Percentiles rank a stretch among this genome's conserved stretches.
These are phyloP conservation scores for Aegle marmelos DNA, from an alignment of 345 rosid species.

Conservation along the genomic window DNA sequence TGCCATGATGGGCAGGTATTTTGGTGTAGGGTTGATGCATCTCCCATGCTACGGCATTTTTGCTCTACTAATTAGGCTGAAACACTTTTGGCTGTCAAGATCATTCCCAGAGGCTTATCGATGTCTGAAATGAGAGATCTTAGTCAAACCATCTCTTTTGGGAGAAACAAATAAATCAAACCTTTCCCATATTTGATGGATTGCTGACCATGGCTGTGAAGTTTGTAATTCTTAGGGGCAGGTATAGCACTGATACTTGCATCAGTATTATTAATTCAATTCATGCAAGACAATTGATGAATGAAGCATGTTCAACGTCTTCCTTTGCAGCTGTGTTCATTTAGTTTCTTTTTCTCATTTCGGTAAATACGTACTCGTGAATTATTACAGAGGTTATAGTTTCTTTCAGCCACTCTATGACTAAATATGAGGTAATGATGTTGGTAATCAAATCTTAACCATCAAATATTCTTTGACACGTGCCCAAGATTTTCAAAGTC, in stretches of 20 bases:
- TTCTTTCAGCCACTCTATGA: no score
- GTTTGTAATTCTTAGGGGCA: background rate
- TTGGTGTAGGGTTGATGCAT: constrained; percentile 65
- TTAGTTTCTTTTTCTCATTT: no score
- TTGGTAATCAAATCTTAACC: no score
- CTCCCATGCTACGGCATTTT: constrained; percentile 69
- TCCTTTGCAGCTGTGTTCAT: background rate
- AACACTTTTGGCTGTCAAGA: constrained; percentile 47
- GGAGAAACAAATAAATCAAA: background rate
- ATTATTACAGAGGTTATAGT: no score
- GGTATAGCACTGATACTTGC: background rate
- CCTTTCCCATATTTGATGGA: background rate
- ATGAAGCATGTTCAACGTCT: background rate
- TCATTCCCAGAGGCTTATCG: constrained; percentile 41
- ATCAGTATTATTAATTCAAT: background rate
- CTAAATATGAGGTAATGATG: no score
- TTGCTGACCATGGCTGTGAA: background rate
- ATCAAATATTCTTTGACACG: no score
- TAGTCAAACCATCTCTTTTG: background rate
- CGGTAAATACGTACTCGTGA: background rate
- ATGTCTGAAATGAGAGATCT: constrained; percentile 13
- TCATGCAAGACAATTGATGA: background rate
- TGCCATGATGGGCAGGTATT: constrained; percentile 54
- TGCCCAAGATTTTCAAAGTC: no score
- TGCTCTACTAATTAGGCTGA: constrained; percentile 57